These are phyloP conservation scores for Eleusine coracana DNA, from an alignment of 176 grass and related monocot species.

Conservation along the genomic window DNA sequence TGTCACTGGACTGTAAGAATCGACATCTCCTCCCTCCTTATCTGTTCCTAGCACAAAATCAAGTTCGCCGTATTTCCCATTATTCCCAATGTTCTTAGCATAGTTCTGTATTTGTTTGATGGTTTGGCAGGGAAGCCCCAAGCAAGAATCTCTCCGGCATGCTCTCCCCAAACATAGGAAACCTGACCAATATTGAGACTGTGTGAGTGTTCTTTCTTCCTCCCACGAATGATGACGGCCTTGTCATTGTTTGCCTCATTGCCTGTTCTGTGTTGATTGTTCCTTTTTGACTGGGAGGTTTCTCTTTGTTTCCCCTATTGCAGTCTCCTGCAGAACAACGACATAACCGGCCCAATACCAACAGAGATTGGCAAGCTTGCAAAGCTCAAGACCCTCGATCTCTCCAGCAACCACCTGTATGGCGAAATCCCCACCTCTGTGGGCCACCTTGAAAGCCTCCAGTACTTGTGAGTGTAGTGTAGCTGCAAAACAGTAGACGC, in stretches of 20 bases:
- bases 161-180: constrained; percentile 73
- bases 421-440: constrained; percentile 69
- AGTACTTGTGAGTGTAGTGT: constrained; percentile 71
- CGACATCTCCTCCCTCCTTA: background rate
- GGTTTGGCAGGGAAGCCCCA: constrained; percentile 59
- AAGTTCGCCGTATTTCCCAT: background rate
- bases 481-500: background rate
- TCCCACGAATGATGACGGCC: constrained; percentile 16
- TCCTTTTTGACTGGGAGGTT: background rate
- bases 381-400: constrained; percentile 79
- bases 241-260: background rate
- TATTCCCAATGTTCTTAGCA: background rate
- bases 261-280: background rate
- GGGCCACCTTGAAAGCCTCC: constrained; percentile 75
- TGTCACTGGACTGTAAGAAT: constrained; percentile 69
- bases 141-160: constrained; percentile 78
- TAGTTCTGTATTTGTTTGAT: constrained; percentile 11
- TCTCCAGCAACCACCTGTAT: constrained; percentile 74
- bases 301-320: constrained; percentile 19
- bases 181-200: constrained; percentile 78
- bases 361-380: constrained; percentile 73
- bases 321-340: constrained; percentile 90
- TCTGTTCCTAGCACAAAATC: background rate
- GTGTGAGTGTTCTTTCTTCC: constrained; percentile 56
- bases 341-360: constrained; percentile 79